These are phyloP conservation scores for Fagus crenata DNA, from an alignment of 306 rosid species.

Conservation along the genomic window DNA sequence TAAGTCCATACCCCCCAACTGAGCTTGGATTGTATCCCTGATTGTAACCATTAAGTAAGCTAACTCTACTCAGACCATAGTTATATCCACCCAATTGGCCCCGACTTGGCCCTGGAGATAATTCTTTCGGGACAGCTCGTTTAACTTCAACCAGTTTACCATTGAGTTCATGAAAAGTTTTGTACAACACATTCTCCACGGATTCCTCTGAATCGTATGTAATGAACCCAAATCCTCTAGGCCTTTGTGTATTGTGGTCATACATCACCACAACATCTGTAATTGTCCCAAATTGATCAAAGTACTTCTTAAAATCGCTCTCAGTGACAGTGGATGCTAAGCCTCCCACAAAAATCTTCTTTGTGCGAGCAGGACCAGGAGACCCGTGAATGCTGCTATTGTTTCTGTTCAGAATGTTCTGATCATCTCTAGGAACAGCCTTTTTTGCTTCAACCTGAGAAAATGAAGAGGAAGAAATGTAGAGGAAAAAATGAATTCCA, in stretches of 20 bases:
- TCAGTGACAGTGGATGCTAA: conserved; percentile 54
- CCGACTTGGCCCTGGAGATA: conserved; percentile 47
- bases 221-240: conserved; percentile 62
- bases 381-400: conserved; percentile 50
- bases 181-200: conserved; percentile 50
- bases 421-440: conserved; percentile 63
- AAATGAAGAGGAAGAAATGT: background rate
- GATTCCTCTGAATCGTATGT: conserved; percentile 56
- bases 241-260: conserved; percentile 58
- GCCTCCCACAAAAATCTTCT: conserved; percentile 62
- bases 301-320: conserved; percentile 51
- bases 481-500: background rate
- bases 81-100: conserved; percentile 50
- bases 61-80: conserved; percentile 45
- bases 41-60: conserved; percentile 46
- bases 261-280: conserved; percentile 63
- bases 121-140: conserved; percentile 60
- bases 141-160: conserved; percentile 64
- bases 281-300: conserved; percentile 58
- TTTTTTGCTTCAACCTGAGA: conserved; percentile 61
- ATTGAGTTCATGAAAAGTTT: conserved; percentile 52
- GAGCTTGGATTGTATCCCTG: conserved; percentile 47
- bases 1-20: conserved; percentile 47
- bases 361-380: conserved; percentile 48
- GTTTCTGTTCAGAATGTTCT: conserved; percentile 44